Evolutionary conservation across 2,329 filamentous ascomycete genomes (phyloP).

Genomic region (Westerdykella sp.): DNA sequence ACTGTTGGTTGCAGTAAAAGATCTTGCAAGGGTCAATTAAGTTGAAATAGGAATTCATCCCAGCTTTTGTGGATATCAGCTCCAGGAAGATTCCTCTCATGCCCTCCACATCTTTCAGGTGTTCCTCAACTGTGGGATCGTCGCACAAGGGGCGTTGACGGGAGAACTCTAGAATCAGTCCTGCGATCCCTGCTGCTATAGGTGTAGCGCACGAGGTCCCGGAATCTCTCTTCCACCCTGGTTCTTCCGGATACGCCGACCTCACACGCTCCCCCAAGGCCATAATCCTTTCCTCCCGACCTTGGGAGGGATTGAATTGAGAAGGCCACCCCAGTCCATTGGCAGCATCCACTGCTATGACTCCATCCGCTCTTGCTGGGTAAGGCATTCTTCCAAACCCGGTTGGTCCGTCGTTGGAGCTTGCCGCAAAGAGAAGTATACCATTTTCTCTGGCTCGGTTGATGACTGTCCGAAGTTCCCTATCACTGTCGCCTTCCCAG

Average conservation of each 20-base stretch:
- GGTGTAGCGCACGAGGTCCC: conserved; percentile 10
- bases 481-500: conserved; percentile 2
- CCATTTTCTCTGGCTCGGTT: neutral
- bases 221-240: conserved; percentile 1
- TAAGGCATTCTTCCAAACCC: conserved; percentile 4
- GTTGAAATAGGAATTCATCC: no score
- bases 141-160: conserved; percentile 6
- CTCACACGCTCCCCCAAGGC: conserved; percentile 2
- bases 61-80: no score
- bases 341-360: conserved; percentile 9
- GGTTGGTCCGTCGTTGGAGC: conserved; percentile 5
- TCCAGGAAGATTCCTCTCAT: neutral
- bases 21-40: no score
- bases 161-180: conserved; percentile 8
- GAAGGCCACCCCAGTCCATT: conserved; percentile 2
- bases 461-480: neutral
- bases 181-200: conserved; percentile 10
- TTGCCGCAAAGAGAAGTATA: conserved; percentile 7
- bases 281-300: conserved; percentile 2
- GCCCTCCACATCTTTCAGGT: conserved; percentile 1
- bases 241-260: conserved; percentile 2
- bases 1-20: no score
- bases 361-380: conserved; percentile 7
- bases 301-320: conserved; percentile 2
- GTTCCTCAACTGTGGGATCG: neutral